Evolutionary conservation across 805 yeast genomes (phyloP), one percentile per base, ranked within the genome.

Genomic region (Scheffersomyces lignosus): DNA sequence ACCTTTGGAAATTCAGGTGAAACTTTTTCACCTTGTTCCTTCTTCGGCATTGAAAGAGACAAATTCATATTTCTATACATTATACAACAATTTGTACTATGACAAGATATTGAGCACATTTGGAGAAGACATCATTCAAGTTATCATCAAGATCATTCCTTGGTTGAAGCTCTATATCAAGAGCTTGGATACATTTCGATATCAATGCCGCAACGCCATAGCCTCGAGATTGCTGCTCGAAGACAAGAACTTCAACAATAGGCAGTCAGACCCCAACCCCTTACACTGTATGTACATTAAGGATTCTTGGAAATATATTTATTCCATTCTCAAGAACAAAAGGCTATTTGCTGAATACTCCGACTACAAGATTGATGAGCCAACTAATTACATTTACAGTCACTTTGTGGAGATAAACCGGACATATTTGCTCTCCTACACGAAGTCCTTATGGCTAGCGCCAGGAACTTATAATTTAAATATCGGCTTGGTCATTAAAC

Each of bases 241-340:
- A 4, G 58, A 58, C 15, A 56, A 60, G 14, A 17, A 25, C 16
- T 38, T 18, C 14, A 43, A 26, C 10, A 51, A 49, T 17, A 34
- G 27, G 13, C 30, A 22, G 7, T 13, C 31, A 6, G 27, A 10
- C 13, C 23, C 15, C 14, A 18, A 30, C 33, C 53, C 55, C 5
- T 45, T 62, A 13, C 45, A 62, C 36, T 48, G 52, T 16, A 40
- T 45, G 9, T 75, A 51, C 41, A 51, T 76, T 10, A 64, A 62
- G 37, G 83, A 77, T 52, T 74, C 80, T 0, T 81, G 84, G 83
- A 65, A 60, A 43, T 58, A 79, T 18, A 62, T 78, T 1, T 76
- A 73, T 42, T 68, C 77, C 0, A 57, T 81, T 5, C 55, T 77
- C 38, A 68, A 66, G 42, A 78, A 77, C 48, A 67, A 77, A 33